Evolutionary conservation across 2,329 filamentous ascomycete species (phyloP).

Genomic region (Fusarium irregulare): DNA sequence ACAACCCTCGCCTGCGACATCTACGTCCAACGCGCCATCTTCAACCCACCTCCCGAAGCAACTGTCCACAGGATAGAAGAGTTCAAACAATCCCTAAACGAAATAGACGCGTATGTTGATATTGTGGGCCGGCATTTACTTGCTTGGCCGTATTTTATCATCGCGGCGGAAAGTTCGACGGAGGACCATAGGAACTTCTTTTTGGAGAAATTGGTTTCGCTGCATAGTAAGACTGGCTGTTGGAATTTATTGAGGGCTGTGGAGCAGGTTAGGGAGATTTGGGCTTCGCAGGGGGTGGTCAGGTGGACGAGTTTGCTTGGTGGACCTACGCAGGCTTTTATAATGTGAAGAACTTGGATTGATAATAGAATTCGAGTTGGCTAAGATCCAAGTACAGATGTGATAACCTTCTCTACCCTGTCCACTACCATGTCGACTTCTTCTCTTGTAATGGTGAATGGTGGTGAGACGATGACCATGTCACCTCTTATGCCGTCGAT

Average conservation of each 20-base stretch:
- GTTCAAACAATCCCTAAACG: slow-evolving; percentile 29
- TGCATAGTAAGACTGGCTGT: slow-evolving; percentile 32
- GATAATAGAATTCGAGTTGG: no score
- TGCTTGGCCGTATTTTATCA: slow-evolving; percentile 40
- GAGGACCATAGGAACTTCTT: slow-evolving; percentile 37
- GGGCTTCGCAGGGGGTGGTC: slow-evolving; percentile 39
- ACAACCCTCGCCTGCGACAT: slow-evolving; percentile 39
- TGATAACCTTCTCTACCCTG: slow-evolving; percentile 15
- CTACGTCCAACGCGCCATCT: slow-evolving; percentile 37
- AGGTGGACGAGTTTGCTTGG: slow-evolving; percentile 40
- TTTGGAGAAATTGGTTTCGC: slow-evolving; percentile 29
- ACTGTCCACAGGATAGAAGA: slow-evolving; percentile 30
- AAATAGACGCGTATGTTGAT: slow-evolving; percentile 36
- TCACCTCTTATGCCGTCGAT: slow-evolving; percentile 22
- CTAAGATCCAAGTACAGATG: slow-evolving; percentile 13
- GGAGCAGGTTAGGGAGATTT: slow-evolving; percentile 41
- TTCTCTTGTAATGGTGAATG: slow-evolving; percentile 21
- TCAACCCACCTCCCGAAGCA: slow-evolving; percentile 27
- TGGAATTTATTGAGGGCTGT: slow-evolving; percentile 41
- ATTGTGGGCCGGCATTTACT: slow-evolving; percentile 36
- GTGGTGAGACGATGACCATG: slow-evolving; percentile 29
- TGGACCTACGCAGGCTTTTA: slow-evolving; percentile 39
- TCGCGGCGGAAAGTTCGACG: slow-evolving; percentile 39
- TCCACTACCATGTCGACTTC: slow-evolving; percentile 11
- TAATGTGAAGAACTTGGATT: no score